A percentile compares a stretch with the other conserved stretches of the same genome.
These are phyloP conservation scores for Globisporangium polare DNA, from an alignment of 352 stramenopile genomes.

Conservation along the genomic window DNA sequence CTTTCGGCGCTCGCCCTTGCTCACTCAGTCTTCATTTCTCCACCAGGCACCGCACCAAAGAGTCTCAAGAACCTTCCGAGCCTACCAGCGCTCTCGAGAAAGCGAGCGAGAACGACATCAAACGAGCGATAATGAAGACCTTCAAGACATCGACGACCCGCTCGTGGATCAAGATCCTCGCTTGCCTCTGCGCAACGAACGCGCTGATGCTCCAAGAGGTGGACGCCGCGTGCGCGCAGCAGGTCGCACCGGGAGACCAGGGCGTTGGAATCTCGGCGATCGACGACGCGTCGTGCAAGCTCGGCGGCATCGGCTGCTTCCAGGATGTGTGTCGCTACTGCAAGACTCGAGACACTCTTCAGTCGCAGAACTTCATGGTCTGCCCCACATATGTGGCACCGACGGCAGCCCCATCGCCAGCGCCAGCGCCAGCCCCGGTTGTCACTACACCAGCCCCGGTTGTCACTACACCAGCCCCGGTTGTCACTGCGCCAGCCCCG, in stretches of 20 bases:
- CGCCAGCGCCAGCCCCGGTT: background rate
- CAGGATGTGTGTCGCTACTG: conserved; percentile 23
- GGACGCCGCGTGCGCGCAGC: background rate
- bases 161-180: conserved; percentile 9
- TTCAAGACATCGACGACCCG: background rate
- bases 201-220: background rate
- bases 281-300: conserved; percentile 11
- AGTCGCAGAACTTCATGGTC: background rate
- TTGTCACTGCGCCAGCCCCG: background rate
- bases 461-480: too few relatives aligned
- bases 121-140: conserved; percentile 4
- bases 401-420: background rate
- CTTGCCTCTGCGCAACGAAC: background rate
- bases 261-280: conserved; percentile 7
- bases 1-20: background rate
- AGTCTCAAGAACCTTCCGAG: background rate
- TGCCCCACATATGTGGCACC: background rate
- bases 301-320: conserved; percentile 24
- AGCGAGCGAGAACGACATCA: background rate
- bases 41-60: background rate
- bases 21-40: background rate
- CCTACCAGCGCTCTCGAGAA: background rate
- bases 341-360: conserved; percentile 9
- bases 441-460: too few relatives aligned
- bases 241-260: conserved; percentile 5